These are phyloP conservation scores for Phytophthora tubulina DNA, from an alignment of 352 stramenopile species.

Conservation along the genomic window DNA sequence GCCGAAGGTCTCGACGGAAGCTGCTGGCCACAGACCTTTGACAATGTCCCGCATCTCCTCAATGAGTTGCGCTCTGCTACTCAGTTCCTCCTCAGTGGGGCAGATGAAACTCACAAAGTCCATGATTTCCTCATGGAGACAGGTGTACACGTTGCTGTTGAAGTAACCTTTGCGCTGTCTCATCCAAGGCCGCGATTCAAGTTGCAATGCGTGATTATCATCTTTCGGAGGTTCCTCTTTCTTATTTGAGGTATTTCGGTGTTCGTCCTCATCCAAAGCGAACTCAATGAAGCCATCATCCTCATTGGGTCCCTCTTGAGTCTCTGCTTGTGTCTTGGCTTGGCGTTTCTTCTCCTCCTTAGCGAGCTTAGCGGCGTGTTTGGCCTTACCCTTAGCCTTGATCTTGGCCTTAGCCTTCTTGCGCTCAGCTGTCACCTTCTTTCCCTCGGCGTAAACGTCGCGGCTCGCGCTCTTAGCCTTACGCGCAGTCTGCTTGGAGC, in stretches of 20 bases:
- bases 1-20: conserved; percentile 92
- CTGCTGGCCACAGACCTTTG: conserved; percentile 60
- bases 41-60: conserved; percentile 78
- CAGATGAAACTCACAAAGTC: conserved; percentile 94
- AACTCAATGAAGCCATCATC: conserved; percentile 72
- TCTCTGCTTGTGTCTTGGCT: conserved; percentile 3
- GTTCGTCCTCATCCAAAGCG: conserved; percentile 16
- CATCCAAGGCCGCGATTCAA: conserved; percentile 81
- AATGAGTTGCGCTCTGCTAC: conserved; percentile 73
- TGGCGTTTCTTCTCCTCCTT: conserved; percentile 60
- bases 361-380: conserved; percentile 61
- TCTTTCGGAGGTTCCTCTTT: conserved; percentile 12
- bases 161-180: conserved; percentile 62
- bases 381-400: conserved; percentile 67
- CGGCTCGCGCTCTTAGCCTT: conserved; percentile 43
- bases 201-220: conserved; percentile 41
- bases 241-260: conserved; percentile 19
- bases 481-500: conserved; percentile 48
- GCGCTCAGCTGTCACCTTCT: conserved; percentile 45
- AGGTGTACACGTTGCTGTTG: conserved; percentile 81
- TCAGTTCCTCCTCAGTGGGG: conserved; percentile 82
- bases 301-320: conserved; percentile 10
- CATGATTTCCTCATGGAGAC: conserved; percentile 97
- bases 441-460: conserved; percentile 46
- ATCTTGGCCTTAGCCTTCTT: conserved; percentile 68